Base-by-base conservation (phyloP, 108 stramenopile genomes). In the Cyclotella atomus region DNA sequence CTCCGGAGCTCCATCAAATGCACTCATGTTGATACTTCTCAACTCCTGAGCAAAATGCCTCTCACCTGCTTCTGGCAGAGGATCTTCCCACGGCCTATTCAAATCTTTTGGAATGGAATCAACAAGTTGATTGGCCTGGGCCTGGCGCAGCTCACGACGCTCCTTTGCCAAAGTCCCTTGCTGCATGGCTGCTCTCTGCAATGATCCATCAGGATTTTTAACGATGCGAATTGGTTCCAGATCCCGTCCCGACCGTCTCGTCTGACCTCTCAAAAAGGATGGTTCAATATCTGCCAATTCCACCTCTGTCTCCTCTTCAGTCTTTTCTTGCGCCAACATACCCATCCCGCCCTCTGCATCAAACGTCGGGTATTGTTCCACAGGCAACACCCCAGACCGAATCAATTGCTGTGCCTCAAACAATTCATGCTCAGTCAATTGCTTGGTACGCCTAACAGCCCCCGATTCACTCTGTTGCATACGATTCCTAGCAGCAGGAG, bases 81-180 rank as follows among this genome's bases (percentile, higher is more conserved):
- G 99, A 87, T 99, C 99, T 73, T 97, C 96, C 98, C 98, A 99
- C 9, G 97, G 96, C 28, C 96, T 78, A 82, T 96, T 97, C 29
- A 99, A 76, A 74, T 99, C 98, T 74, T 98, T 98, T 35, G 99
- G 99, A 59, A 99, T 98, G 47, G 92, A 86, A 73, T 99, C 98
- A 53, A 99, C 97, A 30, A 98, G 76, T 71, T 95, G 87, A 73
- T 98, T 96, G 36, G 97, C 93, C 83, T 99, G 98, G 7, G 97
- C 96, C 72, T 94, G 94, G 36, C 94, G 89, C 16, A 99, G 81
- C 84, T 99, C 99, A 32, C 97, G 80, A 12, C 99, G 89, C 79
- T 99, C 99, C 73, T 98, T 98, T 19, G 96, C 92, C 72, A 98
- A 70, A 28, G 90, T 88, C 17, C 73, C 77, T 73, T 99, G 99